Percentiles rank a stretch among this genome's conserved stretches.
phyloP scores from a whole-genome alignment of 1,284 basidiomycete species.

The Cutaneotrichosporon sp. region DNA sequence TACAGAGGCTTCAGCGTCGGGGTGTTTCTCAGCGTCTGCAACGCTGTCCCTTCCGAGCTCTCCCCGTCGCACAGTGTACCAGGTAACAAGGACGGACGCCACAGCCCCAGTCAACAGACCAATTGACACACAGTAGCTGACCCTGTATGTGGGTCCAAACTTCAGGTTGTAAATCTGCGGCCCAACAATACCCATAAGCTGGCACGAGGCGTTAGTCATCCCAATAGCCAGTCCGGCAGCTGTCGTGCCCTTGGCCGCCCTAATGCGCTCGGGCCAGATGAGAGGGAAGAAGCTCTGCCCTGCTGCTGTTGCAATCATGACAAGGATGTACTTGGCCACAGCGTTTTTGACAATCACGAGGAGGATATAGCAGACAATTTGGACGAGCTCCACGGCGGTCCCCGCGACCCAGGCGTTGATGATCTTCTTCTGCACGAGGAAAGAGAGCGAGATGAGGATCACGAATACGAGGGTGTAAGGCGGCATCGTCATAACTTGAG shows the following conservation, averaged over 20 bases:
- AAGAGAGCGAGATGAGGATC: slow-evolving; percentile 7
- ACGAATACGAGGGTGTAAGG: slow-evolving; percentile 16
- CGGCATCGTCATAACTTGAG: slow-evolving; percentile 16
- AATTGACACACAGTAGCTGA: slow-evolving; percentile 3
- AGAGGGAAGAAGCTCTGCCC: slow-evolving; percentile 10
- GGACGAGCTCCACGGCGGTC: not conserved
- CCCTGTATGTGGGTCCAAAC: slow-evolving; percentile 10
- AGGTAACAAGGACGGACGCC: not conserved
- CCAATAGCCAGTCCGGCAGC: slow-evolving; percentile 10
- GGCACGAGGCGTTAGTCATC: not conserved
- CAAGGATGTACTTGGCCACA: slow-evolving; percentile 7
- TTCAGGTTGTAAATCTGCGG: slow-evolving; percentile 12
- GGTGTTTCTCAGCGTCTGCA: not conserved
- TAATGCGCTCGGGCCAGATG: slow-evolving; percentile 13
- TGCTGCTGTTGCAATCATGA: slow-evolving; percentile 9
- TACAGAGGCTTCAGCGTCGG: not conserved
- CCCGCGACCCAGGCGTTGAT: slow-evolving; percentile 6
- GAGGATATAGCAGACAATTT: slow-evolving; percentile 11
- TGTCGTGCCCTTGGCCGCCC: slow-evolving; percentile 6
- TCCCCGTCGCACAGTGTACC: slow-evolving; percentile 1
- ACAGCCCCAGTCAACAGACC: not conserved
- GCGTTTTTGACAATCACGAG: slow-evolving; percentile 1
- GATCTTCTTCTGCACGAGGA: not conserved
- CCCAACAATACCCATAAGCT: slow-evolving; percentile 12
- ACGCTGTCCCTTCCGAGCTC: not conserved